Conservation (phyloP, 805 yeast species). For the Blastobotrys chiropterorum region DNA sequence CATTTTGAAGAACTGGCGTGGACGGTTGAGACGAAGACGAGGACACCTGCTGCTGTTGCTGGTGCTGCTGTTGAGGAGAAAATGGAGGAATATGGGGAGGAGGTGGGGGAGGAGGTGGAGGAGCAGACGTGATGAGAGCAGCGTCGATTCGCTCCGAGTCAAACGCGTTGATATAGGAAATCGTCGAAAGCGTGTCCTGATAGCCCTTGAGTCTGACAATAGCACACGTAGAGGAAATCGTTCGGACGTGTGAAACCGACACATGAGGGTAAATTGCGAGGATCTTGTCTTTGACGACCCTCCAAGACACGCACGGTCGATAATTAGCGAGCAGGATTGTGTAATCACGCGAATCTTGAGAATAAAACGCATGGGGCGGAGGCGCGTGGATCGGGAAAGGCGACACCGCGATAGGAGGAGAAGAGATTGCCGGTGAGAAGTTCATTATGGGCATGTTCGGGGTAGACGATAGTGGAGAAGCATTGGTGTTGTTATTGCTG, state of each 20-base stretch:
- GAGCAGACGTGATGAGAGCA: background rate
- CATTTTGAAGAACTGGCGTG: background rate
- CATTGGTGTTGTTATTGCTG: background rate
- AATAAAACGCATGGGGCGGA: background rate
- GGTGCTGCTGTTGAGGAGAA: background rate
- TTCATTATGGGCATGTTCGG: background rate
- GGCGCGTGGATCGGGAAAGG: background rate
- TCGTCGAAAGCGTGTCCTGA: conserved; percentile 8
- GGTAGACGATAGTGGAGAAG: background rate
- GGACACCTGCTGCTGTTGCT: background rate
- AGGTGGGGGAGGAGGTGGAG: background rate
- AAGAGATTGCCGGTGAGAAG: background rate
- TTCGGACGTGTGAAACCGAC: conserved; percentile 14
- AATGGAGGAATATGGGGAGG: background rate
- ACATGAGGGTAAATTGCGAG: conserved; percentile 10
- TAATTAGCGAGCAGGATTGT: conserved; percentile 1
- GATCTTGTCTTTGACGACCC: conserved; percentile 13
- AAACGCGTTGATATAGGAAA: background rate
- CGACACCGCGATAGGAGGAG: background rate
- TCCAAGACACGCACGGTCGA: conserved; percentile 29
- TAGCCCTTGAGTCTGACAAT: conserved; percentile 14
- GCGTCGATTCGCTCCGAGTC: background rate
- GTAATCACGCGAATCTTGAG: conserved; percentile 1
- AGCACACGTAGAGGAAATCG: conserved; percentile 14
- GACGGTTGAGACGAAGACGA: background rate